Base-by-base conservation (phyloP, 331 rosid genomes). In the Quercus tomentella region DNA sequence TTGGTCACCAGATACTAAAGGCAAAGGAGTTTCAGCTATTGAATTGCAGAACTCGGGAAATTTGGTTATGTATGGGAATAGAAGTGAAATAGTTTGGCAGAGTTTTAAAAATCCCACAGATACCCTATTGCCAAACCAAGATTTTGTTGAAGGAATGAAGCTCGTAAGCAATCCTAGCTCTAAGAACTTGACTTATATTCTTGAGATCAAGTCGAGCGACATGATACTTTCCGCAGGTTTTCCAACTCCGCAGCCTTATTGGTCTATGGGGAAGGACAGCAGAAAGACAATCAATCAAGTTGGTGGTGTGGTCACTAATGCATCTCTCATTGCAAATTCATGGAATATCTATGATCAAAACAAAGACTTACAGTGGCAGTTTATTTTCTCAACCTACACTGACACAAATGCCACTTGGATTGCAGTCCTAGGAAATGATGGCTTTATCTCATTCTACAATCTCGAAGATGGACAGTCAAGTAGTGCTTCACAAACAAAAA, bases 61-160 rank as follows among this genome's bases (percentile, higher is more conserved):
- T 58, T 84, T 95, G 84, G 93, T 87, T 76, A 78, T 95, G 84
- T 77, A 85, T 54, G 88, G 88, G 30, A 86, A 52, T 10, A 89
- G 84, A 43, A 78, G 17, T 20, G 79, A 74, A 2, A 33, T 84
- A 4, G 72, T 90, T 74, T 95, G 99, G 99, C 89, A 91, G 82
- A 95, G 99, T 90, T 95, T 95, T 81, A 74, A 79, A 63, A 89
- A 91, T 77, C 99, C 98, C 14, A 91, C 98, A 6, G 86, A 95
- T 83, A 91, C 97, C 66, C 85, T 95, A 67, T 63, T 91, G 57
- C 88, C 93, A 78, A 78, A 55, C 49, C 99, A 95, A 82, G 86
- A 87, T 18, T 90, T 89, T 82, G 74, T 21, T 1, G 89, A 90
- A 80, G 99, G 99, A 54, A 89, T 91, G 94, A 93, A 72, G 74